phyloP scores from a whole-genome alignment of 1,139 yeast genomes.

The Yueomyces sp. region DNA sequence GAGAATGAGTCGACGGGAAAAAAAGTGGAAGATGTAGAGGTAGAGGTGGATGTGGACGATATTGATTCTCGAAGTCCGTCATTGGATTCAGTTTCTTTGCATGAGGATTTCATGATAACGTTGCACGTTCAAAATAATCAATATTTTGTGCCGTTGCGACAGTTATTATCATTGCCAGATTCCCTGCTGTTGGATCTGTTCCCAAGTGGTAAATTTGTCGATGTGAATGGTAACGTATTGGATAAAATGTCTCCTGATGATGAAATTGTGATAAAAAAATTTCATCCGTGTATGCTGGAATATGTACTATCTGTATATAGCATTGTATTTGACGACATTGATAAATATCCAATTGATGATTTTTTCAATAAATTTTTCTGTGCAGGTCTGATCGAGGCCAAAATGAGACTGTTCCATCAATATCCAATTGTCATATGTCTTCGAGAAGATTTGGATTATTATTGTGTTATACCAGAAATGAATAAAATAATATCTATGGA shows the following conservation, averaged over 20 bases:
- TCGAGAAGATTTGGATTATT: conserved; percentile 85
- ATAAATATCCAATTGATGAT: conserved; percentile 19
- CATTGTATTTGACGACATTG: conserved; percentile 21
- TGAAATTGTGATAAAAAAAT: conserved; percentile 58
- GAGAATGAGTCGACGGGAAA: too few relatives aligned
- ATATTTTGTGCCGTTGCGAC: conserved; percentile 74
- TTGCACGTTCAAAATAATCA: conserved; percentile 58
- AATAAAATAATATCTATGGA: conserved; percentile 17
- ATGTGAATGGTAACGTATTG: conserved; percentile 61
- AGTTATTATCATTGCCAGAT: conserved; percentile 83
- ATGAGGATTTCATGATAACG: conserved; percentile 30
- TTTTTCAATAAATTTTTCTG: conserved; percentile 7
- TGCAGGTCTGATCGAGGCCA: conserved; percentile 18
- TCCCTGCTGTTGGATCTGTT: conserved; percentile 73
- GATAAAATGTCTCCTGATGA: conserved; percentile 67
- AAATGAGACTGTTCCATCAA: conserved; percentile 48
- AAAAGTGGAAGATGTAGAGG: too few relatives aligned
- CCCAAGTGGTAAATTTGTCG: conserved; percentile 83
- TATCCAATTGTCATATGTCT: conserved; percentile 86
- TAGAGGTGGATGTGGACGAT: too few relatives aligned
- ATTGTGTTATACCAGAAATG: conserved; percentile 36
- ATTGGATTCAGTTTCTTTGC: too few relatives aligned
- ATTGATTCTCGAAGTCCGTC: too few relatives aligned
- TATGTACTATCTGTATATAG: conserved; percentile 56
- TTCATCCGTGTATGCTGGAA: conserved; percentile 75